These are phyloP conservation scores for Flaveria brownii DNA, from an alignment of 129 eudicot species.

Conservation along the genomic window DNA sequence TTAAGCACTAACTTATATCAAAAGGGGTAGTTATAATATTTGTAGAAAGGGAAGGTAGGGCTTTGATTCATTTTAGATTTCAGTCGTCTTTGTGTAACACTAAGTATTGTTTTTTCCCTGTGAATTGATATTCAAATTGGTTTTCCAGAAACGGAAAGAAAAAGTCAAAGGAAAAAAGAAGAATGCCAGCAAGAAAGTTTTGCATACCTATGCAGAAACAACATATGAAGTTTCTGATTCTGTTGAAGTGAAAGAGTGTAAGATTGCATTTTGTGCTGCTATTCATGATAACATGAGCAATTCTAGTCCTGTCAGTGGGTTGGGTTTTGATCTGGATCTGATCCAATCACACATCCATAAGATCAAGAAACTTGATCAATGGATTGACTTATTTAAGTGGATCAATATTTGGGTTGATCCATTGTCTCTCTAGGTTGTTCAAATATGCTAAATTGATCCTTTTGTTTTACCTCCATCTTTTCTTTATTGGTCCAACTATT, in stretches of 20 bases:
- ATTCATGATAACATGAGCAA: slow-evolving; percentile 29
- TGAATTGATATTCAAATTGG: slow-evolving; percentile 25
- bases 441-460: neutral
- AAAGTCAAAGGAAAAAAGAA: slow-evolving; percentile 50
- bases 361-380: slow-evolving; percentile 10
- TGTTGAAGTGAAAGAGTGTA: slow-evolving; percentile 38
- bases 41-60: slow-evolving; percentile 5
- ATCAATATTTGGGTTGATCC: neutral
- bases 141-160: slow-evolving; percentile 51
- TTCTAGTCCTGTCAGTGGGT: slow-evolving; percentile 1
- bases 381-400: neutral
- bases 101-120: neutral
- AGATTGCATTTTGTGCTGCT: slow-evolving; percentile 31
- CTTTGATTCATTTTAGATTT: slow-evolving; percentile 19
- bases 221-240: slow-evolving; percentile 31
- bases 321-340: slow-evolving; percentile 9
- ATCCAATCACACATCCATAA: neutral
- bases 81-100: neutral
- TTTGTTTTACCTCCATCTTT: neutral
- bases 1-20: neutral
- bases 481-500: neutral
- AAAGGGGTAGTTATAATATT: neutral
- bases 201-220: slow-evolving; percentile 33
- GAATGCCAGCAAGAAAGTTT: slow-evolving; percentile 39
- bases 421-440: neutral